phyloP scores from a whole-genome alignment of 2,329 filamentous ascomycete species.

The Trichoderma endophyticum region DNA sequence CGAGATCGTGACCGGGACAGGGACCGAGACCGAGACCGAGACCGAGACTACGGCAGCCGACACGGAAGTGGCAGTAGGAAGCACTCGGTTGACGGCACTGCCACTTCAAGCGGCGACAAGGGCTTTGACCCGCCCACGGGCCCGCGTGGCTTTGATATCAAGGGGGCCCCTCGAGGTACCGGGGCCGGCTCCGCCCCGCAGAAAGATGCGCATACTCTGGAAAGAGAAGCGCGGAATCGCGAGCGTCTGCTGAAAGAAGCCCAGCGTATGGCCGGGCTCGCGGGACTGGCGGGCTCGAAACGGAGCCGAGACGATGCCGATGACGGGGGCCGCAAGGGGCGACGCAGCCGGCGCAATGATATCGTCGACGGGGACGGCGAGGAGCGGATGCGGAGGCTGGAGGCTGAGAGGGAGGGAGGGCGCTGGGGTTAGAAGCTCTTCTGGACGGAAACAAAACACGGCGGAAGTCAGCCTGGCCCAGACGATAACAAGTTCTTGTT shows the following conservation, averaged over 20 bases:
- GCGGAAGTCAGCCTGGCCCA: neutral
- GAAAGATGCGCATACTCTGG: slow-evolving; percentile 64
- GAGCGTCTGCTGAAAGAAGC: slow-evolving; percentile 67
- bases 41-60: slow-evolving; percentile 32
- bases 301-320: slow-evolving; percentile 47
- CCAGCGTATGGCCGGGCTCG: slow-evolving; percentile 58
- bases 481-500: neutral
- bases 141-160: slow-evolving; percentile 40
- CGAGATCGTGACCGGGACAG: slow-evolving; percentile 38
- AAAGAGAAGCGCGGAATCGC: slow-evolving; percentile 64
- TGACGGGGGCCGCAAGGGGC: slow-evolving; percentile 39
- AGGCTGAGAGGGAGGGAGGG: slow-evolving; percentile 57
- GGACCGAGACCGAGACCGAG: slow-evolving; percentile 35
- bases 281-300: slow-evolving; percentile 47
- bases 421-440: slow-evolving; percentile 42
- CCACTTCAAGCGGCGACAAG: slow-evolving; percentile 36
- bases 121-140: slow-evolving; percentile 43
- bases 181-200: slow-evolving; percentile 23
- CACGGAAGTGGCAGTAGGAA: slow-evolving; percentile 35
- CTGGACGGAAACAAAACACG: neutral
- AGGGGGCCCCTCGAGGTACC: slow-evolving; percentile 22
- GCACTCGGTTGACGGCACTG: slow-evolving; percentile 26
- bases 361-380: slow-evolving; percentile 46
- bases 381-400: slow-evolving; percentile 52
- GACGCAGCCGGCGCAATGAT: slow-evolving; percentile 46